phyloP scores from a whole-genome alignment of 2,329 filamentous ascomycete species.

The Sporothrix pseudoabietina region DNA sequence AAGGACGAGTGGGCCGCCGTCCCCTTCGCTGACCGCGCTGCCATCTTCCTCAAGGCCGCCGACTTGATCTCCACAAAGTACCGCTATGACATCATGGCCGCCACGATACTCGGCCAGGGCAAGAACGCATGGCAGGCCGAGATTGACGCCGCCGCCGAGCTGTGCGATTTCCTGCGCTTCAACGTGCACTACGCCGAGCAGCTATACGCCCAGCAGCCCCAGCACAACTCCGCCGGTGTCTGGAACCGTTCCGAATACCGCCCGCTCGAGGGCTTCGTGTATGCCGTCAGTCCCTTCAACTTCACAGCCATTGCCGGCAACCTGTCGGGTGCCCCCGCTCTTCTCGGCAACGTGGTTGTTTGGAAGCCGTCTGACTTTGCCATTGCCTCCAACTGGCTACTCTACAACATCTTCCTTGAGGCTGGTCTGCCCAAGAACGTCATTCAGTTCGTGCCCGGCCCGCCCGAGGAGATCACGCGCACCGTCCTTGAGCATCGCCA shows the following conservation, averaged over 20 bases:
- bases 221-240: conserved; percentile 77
- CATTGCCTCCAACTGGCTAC: conserved; percentile 86
- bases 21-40: conserved; percentile 86
- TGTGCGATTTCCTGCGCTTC: conserved; percentile 91
- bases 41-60: conserved; percentile 93
- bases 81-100: conserved; percentile 93
- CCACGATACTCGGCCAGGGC: conserved; percentile 93
- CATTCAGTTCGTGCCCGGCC: conserved; percentile 90
- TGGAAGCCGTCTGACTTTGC: conserved; percentile 96
- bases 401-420: conserved; percentile 88
- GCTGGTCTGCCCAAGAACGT: conserved; percentile 87
- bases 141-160: conserved; percentile 91
- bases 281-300: conserved; percentile 93
- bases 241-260: conserved; percentile 94
- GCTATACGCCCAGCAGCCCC: conserved; percentile 83
- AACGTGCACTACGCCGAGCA: conserved; percentile 94
- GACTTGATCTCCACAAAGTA: conserved; percentile 91
- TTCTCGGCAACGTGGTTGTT: conserved; percentile 91
- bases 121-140: conserved; percentile 99
- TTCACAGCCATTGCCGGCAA: conserved; percentile 95
- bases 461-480: conserved; percentile 81
- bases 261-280: conserved; percentile 91
- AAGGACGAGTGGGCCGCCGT: conserved; percentile 83
- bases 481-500: conserved; percentile 73
- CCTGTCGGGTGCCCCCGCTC: conserved; percentile 75